Conservation (phyloP, 2,329 filamentous ascomycete genomes). For the Leptographium galeiforme region DNA sequence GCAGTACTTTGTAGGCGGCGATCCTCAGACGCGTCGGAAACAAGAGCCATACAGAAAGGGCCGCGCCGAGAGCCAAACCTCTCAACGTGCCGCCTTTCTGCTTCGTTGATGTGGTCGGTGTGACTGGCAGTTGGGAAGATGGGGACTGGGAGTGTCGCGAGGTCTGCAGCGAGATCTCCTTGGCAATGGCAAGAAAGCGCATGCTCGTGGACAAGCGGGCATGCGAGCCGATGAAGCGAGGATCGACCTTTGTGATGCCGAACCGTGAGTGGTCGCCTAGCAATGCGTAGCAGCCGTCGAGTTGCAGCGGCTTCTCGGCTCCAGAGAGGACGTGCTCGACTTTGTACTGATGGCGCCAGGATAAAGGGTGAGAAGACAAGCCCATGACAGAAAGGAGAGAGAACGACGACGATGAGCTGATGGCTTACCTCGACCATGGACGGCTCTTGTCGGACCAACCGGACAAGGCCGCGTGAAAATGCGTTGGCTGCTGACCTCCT, state of each 20-base stretch:
- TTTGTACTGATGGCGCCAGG: constrained; percentile 10
- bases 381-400: neutral
- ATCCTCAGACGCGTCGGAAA: constrained; percentile 10
- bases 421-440: constrained; percentile 18
- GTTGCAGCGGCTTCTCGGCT: constrained; percentile 8
- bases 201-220: constrained; percentile 15
- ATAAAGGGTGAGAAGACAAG: neutral
- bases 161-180: constrained; percentile 2
- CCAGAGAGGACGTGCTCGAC: constrained; percentile 3
- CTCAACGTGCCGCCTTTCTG: neutral
- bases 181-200: constrained; percentile 14
- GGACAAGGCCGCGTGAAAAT: constrained; percentile 13
- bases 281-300: constrained; percentile 14
- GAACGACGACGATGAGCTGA: neutral
- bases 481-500: constrained; percentile 13
- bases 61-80: neutral
- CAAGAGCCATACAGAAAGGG: constrained; percentile 11
- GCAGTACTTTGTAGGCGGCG: constrained; percentile 11
- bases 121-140: too few species aligned
- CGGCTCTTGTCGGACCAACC: constrained; percentile 13
- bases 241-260: constrained; percentile 14
- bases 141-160: neutral
- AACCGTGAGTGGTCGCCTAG: constrained; percentile 20
- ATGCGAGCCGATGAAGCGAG: constrained; percentile 18
- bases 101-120: neutral